These are phyloP conservation scores for Ramaria sp. DNA, from an alignment of 768 basidiomycete genomes.

Conservation along the genomic window DNA sequence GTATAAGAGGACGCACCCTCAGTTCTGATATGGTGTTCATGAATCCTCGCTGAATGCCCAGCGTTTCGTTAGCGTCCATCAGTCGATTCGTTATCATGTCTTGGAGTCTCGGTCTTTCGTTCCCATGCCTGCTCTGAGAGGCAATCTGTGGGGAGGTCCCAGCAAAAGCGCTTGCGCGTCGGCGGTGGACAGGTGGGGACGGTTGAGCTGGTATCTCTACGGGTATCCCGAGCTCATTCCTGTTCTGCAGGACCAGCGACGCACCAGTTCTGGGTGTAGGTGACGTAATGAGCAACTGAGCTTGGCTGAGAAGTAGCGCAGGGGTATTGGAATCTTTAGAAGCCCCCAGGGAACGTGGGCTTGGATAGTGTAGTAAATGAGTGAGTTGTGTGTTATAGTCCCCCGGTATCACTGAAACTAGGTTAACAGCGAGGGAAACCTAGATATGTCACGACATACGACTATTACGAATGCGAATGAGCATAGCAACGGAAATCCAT, in stretches of 20 bases:
- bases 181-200: conserved; percentile 23
- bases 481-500: conserved; percentile 91
- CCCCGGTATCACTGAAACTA: conserved; percentile 58
- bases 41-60: conserved; percentile 73
- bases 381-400: conserved; percentile 86
- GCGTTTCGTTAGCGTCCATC: conserved; percentile 63
- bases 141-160: conserved; percentile 14
- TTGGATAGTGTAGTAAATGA: conserved; percentile 76
- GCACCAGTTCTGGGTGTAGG: conserved; percentile 66
- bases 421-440: conserved; percentile 32
- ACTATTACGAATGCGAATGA: conserved; percentile 85
- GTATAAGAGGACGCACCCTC: conserved; percentile 36
- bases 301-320: conserved; percentile 72
- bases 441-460: conserved; percentile 34
- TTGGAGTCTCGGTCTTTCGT: conserved; percentile 41
- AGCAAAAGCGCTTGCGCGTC: conserved; percentile 20
- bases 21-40: conserved; percentile 73
- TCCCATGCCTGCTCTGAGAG: conserved; percentile 20
- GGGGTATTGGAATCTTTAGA: conserved; percentile 23
- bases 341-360: conserved; percentile 26
- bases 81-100: conserved; percentile 66
- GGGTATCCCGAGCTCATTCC: conserved; percentile 62
- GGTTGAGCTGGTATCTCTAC: conserved; percentile 47
- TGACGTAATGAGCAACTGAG: conserved; percentile 63
- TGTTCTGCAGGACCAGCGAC: conserved; percentile 75